Evolutionary conservation across 768 basidiomycete genomes (phyloP), one percentile per base, ranked within the genome.

Genomic region (Cystofilobasidium capitatum): DNA sequence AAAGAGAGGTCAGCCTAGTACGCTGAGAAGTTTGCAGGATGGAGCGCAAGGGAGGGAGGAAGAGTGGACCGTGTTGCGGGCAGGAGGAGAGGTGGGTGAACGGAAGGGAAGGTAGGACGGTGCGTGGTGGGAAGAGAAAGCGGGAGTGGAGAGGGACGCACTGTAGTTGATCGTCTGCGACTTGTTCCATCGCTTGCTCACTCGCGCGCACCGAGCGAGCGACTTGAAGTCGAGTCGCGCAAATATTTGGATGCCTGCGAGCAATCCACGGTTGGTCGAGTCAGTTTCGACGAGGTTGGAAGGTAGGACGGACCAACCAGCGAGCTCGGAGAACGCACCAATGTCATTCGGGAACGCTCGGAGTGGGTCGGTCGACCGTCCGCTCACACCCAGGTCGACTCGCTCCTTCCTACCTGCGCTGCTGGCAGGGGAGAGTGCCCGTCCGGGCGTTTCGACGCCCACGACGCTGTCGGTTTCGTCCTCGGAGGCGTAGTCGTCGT

Each of bases 161-260:
- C 92, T 86, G 75, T 94, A 93, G 77, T 96, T 96, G 69, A 94
- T 76, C 0, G 91, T 88, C 78, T 92, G 89, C 70, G 89, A 91
- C 75, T 85, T 85, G 68, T 81, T 83, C 92, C 92, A 96, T 77
- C 90, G 88, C 76, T 83, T 86, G 57, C 84, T 89, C 6, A 94
- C 90, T 39, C 86, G 77, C 29, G 90, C 83, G 73, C 89, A 92
- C 64, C 83, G 81, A 5, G 88, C 86, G 44, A 94, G 82, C 64
- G 89, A 85, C 66, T 77, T 77, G 35, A 87, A 78, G 16, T 82
- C 77, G 8, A 96, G 79, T 61, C 77, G 76, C 0, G 82, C 76
- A 73, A 94, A 91, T 66, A 94, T 84, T 22, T 68, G 51, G 61
- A 68, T 68, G 16, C 61, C 66, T 68, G 39, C 10, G 29, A 17